phyloP scores from a whole-genome alignment of 1,139 yeast species.

The Chernovozyma sophiae-reginae region DNA sequence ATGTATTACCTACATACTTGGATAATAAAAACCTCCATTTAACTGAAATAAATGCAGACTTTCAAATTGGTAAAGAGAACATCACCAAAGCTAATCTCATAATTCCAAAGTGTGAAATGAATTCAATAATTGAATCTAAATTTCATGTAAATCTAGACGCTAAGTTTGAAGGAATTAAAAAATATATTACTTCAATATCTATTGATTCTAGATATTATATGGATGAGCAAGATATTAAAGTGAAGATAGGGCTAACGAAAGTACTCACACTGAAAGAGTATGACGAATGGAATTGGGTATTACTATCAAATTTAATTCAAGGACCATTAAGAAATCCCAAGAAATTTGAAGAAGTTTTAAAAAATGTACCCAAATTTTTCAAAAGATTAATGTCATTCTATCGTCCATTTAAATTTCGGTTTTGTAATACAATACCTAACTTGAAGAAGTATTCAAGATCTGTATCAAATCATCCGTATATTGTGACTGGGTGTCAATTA shows the following conservation, averaged over 20 bases:
- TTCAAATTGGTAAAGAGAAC: not conserved
- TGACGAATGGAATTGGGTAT: slow-evolving; percentile 85
- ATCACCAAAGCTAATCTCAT: slow-evolving; percentile 8
- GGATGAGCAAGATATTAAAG: slow-evolving; percentile 70
- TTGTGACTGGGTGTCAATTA: slow-evolving; percentile 70
- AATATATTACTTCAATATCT: slow-evolving; percentile 36
- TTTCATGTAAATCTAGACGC: slow-evolving; percentile 1
- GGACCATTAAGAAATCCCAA: slow-evolving; percentile 76
- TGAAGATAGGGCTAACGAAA: slow-evolving; percentile 61
- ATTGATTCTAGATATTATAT: slow-evolving; percentile 48
- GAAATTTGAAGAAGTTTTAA: slow-evolving; percentile 72
- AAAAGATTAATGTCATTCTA: slow-evolving; percentile 82
- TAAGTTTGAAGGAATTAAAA: slow-evolving; percentile 13
- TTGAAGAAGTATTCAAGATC: slow-evolving; percentile 38
- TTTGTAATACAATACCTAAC: slow-evolving; percentile 45
- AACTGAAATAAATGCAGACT: slow-evolving; percentile 3
- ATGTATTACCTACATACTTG: slow-evolving; percentile 12
- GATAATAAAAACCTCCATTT: not conserved
- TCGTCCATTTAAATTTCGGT: slow-evolving; percentile 85
- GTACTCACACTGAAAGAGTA: slow-evolving; percentile 77
- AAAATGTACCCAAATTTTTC: slow-evolving; percentile 74
- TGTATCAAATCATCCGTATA: slow-evolving; percentile 43
- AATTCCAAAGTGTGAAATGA: not conserved
- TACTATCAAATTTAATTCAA: slow-evolving; percentile 60
- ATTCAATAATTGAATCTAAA: not conserved